Evolutionary conservation across 2,329 filamentous ascomycete genomes (phyloP), one percentile per base, ranked within the genome.

Genomic region (Fusarium udum): DNA sequence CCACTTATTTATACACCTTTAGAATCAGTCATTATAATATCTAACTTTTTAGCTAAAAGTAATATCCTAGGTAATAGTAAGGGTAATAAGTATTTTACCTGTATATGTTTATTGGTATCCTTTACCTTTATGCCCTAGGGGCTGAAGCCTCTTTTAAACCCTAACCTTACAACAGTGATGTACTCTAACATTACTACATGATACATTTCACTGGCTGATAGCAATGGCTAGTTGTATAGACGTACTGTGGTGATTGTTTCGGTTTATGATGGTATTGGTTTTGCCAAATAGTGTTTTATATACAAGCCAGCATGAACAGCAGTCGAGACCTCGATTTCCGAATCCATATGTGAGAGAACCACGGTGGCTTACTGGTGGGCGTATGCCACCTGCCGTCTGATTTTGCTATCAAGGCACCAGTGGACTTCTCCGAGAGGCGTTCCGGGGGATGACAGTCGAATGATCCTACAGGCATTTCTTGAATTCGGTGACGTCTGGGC

Each of bases 231-330:
- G 20, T 40, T 40, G 2, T 20, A 40, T 9, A 22, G 20, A 22
- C 7, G 2, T 22, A 22, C 12, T 0, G 13, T 22, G 2, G 20
- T 40, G 20, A 22, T 40, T 0, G 12, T 40, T 40, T 40, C 0
- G 2, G 20, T 40, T 14, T 40, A 40, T 4, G 22, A 40, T 40
- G 13, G 7, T 22, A 22, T 40, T 1, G 22, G 37, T 9, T 40
- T 40, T 6, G 4, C 14, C 20, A 22, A 22, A 40, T 40, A 40
- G 13, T 40, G 4, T 13, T 40, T 39, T 40, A 40, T 20, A 40
- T 40, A 40, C 22, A 40, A 40, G 7, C 20, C 12, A 40, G 4
- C 1, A 22, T 22, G 4, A 22, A 40, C 20, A 40, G 22, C 4
- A 22, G 13, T 40, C 37, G 8, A 40, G 20, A 0, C 7, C 20